Conservation (phyloP, 1,284 basidiomycete genomes). For the Malassezia japonica region DNA sequence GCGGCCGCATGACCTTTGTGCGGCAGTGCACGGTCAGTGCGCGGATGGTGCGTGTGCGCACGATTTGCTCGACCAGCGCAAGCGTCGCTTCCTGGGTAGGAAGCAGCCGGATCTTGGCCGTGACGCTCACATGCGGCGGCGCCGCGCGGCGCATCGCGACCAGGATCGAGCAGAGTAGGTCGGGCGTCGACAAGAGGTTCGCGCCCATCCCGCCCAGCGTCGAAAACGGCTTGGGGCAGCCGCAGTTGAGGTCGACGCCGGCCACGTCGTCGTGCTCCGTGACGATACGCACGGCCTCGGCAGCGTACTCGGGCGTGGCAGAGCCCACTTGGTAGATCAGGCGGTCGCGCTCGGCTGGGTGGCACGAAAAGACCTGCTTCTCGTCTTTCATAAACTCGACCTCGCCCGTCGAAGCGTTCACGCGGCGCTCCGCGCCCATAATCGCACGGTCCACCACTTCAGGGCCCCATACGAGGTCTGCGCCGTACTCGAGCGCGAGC, state of each 20-base stretch:
- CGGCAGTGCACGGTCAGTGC: constrained; percentile 90
- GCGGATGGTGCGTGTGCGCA: constrained; percentile 70
- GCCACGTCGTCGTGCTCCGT: constrained; percentile 67
- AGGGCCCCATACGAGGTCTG: constrained; percentile 89
- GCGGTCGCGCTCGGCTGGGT: constrained; percentile 65
- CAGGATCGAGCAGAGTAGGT: constrained; percentile 66
- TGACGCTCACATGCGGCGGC: constrained; percentile 54
- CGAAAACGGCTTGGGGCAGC: constrained; percentile 79
- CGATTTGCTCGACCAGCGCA: constrained; percentile 72
- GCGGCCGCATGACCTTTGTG: constrained; percentile 80
- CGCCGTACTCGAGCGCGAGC: constrained; percentile 82
- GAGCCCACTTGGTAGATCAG: constrained; percentile 70
- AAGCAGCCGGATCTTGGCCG: constrained; percentile 73
- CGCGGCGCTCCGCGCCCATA: constrained; percentile 67
- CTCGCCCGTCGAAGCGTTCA: constrained; percentile 82
- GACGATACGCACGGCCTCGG: constrained; percentile 77
- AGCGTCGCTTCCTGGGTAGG: constrained; percentile 77
- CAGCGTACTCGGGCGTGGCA: constrained; percentile 75
- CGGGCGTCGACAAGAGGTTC: constrained; percentile 80
- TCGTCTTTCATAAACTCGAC: constrained; percentile 66
- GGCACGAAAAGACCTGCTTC: constrained; percentile 78
- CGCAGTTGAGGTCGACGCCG: constrained; percentile 89
- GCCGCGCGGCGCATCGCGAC: constrained; percentile 39
- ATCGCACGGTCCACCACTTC: constrained; percentile 96
- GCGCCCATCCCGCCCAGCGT: constrained; percentile 94